Evolutionary conservation across 148 eudicot species (phyloP), one percentile per base, ranked within the genome.

Genomic region (Dysphania ambrosioides): DNA sequence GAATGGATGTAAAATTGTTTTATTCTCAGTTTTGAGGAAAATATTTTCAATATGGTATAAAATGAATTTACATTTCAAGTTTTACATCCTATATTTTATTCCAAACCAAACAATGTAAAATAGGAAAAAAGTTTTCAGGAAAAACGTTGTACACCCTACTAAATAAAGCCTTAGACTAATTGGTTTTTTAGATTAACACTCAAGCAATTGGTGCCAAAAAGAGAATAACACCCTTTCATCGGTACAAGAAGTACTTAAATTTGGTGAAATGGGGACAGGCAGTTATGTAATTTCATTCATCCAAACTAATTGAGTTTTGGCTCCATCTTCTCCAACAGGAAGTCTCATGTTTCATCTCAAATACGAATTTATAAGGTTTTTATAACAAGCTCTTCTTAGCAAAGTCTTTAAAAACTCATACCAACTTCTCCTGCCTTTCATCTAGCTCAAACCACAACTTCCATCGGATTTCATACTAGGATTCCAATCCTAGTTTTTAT

Each of bases 391-490:
- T 42, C n/a, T 42, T 67, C 34, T 59, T 66, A 47, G 55, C 71
- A 41, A 75, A 55, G 51, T 55, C 57, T 34, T 40, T 47, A 41
- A 74, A n/a, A 76, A 58, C 49, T 3, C 58, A 60, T 57, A 71
- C 41, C 64, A 32, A 7, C 76, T 73, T 35, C 70, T 36, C 47
- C 67, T 69, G 69, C 49, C 24, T 24, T 42, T 65, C 21, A 18
- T 32, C 40, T 35, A 38, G n/a, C 29, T 56, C 56, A 16, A 42
- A 69, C 24, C 66, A 31, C 58, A 61, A 30, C 62, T 70, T 32
- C 60, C 70, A 89, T 85, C 86, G 79, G 60, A 42, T 63, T 78
- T 55, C 85, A 79, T 65, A 77, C 40, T 34, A 55, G 67, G 30
- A 38, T 77, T 12, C 70, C 82, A 38, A 35, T 82, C 72, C 70